Evolutionary conservation across 2,329 filamentous ascomycete genomes (phyloP).

Genomic region (Fusarium lyarnte): DNA sequence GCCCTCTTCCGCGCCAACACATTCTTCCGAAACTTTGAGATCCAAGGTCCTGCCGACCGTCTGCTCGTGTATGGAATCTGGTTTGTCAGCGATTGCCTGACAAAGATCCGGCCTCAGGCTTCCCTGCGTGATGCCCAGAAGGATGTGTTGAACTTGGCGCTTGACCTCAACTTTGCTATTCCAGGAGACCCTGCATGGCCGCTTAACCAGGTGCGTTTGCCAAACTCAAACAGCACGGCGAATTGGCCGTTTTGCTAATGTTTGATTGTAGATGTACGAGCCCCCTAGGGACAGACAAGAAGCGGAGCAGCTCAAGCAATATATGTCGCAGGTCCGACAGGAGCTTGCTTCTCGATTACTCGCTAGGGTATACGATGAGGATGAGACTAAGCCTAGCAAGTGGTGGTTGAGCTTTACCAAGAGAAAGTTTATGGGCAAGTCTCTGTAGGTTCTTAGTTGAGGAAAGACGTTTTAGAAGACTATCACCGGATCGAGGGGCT

Average conservation of each 20-base stretch:
- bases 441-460: conserved; percentile 66
- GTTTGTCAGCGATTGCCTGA: conserved; percentile 89
- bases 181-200: conserved; percentile 94
- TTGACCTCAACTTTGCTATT: conserved; percentile 92
- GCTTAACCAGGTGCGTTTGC: conserved; percentile 76
- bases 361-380: conserved; percentile 85
- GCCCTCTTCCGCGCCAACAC: conserved; percentile 96
- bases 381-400: conserved; percentile 76
- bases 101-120: conserved; percentile 83
- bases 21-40: conserved; percentile 99
- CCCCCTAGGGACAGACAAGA: conserved; percentile 86
- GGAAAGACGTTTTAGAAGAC: conserved; percentile 33
- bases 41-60: conserved; percentile 93
- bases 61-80: conserved; percentile 97
- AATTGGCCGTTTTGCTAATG: conserved; percentile 4
- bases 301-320: conserved; percentile 87
- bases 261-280: conserved; percentile 77
- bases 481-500: conserved; percentile 28
- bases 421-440: conserved; percentile 99
- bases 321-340: conserved; percentile 91
- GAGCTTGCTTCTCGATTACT: conserved; percentile 86
- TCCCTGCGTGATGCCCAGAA: conserved; percentile 68
- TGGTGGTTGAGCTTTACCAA: conserved; percentile 99
- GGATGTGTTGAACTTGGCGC: conserved; percentile 88
- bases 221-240: not conserved